Evolutionary conservation across 805 yeast genomes (phyloP).

Genomic region (Metschnikowia peoriensis): DNA sequence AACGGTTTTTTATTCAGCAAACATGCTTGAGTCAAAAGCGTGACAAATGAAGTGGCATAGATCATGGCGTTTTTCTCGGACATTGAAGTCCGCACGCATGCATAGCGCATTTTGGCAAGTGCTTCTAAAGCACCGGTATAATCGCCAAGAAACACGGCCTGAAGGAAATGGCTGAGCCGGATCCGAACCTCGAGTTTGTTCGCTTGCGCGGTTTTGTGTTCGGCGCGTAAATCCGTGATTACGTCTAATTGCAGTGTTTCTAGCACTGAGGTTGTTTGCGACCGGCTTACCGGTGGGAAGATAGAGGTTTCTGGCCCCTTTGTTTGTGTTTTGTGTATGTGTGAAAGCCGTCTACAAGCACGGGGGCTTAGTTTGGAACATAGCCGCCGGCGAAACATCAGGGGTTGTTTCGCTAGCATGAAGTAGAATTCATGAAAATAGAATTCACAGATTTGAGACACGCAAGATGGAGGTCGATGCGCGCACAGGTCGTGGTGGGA

Average conservation of each 20-base stretch:
- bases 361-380: background rate
- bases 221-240: background rate
- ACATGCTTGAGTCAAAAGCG: constrained; percentile 10
- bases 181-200: constrained; percentile 8
- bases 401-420: background rate
- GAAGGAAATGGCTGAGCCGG: constrained; percentile 16
- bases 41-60: constrained; percentile 14
- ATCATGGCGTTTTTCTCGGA: constrained; percentile 4
- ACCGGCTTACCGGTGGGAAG: background rate
- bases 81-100: background rate
- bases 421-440: too few species aligned
- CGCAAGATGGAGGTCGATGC: too few species aligned
- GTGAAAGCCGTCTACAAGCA: background rate
- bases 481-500: too few species aligned
- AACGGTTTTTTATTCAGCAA: background rate
- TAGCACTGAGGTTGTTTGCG: background rate
- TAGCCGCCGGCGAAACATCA: background rate
- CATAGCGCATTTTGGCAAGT: constrained; percentile 4
- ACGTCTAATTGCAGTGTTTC: constrained; percentile 11
- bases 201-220: background rate
- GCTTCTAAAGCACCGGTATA: constrained; percentile 1
- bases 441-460: too few species aligned
- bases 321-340: too few species aligned
- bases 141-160: constrained; percentile 15
- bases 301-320: background rate